Evolutionary conservation across 2,329 filamentous ascomycete genomes (phyloP).

Genomic region (Amesomyces nigricolor): DNA sequence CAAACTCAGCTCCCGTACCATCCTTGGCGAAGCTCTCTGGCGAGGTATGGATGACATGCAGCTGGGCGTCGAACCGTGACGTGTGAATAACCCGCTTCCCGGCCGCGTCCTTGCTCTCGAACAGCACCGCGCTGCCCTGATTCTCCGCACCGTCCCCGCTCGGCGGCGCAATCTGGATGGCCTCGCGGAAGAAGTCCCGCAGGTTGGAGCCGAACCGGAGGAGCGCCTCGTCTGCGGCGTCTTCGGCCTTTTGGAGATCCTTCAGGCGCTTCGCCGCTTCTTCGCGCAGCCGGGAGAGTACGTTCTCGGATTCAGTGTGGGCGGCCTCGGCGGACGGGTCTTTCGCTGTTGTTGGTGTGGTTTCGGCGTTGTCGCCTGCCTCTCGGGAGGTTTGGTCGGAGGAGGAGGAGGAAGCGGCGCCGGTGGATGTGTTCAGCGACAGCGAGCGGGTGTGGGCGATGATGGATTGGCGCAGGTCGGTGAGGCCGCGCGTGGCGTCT

Average conservation of each 20-base stretch:
- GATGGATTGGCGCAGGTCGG: slow-evolving; percentile 60
- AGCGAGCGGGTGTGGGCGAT: slow-evolving; percentile 69
- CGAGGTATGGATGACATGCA: slow-evolving; percentile 90
- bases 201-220: slow-evolving; percentile 87
- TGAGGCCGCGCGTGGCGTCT: slow-evolving; percentile 77
- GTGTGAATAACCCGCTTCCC: slow-evolving; percentile 93
- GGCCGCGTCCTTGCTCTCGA: slow-evolving; percentile 86
- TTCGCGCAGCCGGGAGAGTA: slow-evolving; percentile 68
- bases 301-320: slow-evolving; percentile 49
- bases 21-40: slow-evolving; percentile 78
- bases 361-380: slow-evolving; percentile 28
- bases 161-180: slow-evolving; percentile 79
- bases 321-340: slow-evolving; percentile 40
- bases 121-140: slow-evolving; percentile 59
- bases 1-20: slow-evolving; percentile 68
- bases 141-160: slow-evolving; percentile 39
- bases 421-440: slow-evolving; percentile 50
- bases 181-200: slow-evolving; percentile 82
- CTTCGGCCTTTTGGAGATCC: slow-evolving; percentile 86
- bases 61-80: slow-evolving; percentile 87
- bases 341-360: slow-evolving; percentile 43
- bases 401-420: slow-evolving; percentile 26
- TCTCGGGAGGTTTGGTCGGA: slow-evolving; percentile 30
- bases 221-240: slow-evolving; percentile 91
- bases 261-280: slow-evolving; percentile 80